Evolutionary conservation across 306 rosid species (phyloP).

Genomic region (Quercus cerris): DNA sequence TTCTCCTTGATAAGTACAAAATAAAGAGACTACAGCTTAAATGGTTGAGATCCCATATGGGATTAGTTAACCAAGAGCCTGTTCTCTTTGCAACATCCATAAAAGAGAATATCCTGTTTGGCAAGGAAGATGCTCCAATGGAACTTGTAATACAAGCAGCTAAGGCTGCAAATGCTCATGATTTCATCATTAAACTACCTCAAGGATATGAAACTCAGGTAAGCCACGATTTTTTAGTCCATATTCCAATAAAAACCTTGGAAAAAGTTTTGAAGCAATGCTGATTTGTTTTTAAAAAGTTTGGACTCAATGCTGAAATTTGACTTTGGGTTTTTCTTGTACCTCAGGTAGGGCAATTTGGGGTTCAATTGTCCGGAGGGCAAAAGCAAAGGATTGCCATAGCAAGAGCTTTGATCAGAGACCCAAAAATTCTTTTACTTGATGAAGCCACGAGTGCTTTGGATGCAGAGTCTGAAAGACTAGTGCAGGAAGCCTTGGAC

Average conservation of each 20-base stretch:
- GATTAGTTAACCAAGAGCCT: conserved; percentile 83
- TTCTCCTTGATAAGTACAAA: conserved; percentile 62
- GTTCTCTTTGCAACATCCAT: conserved; percentile 82
- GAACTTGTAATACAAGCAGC: conserved; percentile 52
- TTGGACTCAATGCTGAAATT: background rate
- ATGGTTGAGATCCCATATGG: conserved; percentile 81
- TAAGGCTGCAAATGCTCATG: conserved; percentile 82
- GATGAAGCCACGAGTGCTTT: conserved; percentile 96
- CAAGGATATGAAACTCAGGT: conserved; percentile 72
- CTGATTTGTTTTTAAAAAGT: background rate
- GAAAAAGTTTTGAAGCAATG: too few relatives aligned
- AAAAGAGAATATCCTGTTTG: conserved; percentile 69
- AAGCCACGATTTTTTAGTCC: conserved; percentile 12
- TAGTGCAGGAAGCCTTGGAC: conserved; percentile 73
- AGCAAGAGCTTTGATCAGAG: conserved; percentile 74
- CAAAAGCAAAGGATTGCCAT: conserved; percentile 90
- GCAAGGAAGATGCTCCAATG: conserved; percentile 70
- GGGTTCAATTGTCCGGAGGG: conserved; percentile 82
- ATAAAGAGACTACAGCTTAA: conserved; percentile 50
- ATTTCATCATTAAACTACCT: conserved; percentile 64
- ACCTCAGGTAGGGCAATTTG: conserved; percentile 72
- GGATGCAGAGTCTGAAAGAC: conserved; percentile 73
- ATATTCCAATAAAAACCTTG: background rate
- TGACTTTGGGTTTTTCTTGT: background rate
- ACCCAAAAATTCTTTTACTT: conserved; percentile 70